Evolutionary conservation across 495 filamentous ascomycete species (phyloP).

Genomic region (Podospora pseudocomata): DNA sequence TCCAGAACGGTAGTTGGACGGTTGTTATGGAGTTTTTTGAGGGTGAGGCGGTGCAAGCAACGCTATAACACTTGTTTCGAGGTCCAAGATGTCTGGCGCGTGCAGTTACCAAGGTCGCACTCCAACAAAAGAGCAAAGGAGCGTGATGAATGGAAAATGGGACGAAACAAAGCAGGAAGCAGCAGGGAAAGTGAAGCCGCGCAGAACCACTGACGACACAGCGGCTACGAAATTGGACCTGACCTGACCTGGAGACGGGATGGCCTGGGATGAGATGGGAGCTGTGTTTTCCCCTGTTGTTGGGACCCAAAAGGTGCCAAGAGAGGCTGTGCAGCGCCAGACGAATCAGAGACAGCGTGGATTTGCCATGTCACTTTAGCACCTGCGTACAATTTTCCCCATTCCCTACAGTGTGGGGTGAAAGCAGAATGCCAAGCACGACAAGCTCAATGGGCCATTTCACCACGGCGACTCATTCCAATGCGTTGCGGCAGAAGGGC

Average conservation of each 20-base stretch:
- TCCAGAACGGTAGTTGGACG: not conserved
- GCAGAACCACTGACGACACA: not conserved
- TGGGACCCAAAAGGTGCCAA: not conserved
- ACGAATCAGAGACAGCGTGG: constrained; percentile 8
- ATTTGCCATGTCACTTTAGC: constrained; percentile 8
- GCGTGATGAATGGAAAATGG: not conserved
- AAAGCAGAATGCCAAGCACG: too few species aligned
- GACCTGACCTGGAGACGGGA: not conserved
- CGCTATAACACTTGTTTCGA: not conserved
- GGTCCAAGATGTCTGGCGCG: not conserved
- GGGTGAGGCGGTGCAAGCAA: not conserved
- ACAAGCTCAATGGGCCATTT: not conserved
- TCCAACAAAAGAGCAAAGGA: not conserved
- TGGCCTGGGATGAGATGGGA: not conserved
- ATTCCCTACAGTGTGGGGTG: not conserved
- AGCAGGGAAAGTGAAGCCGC: constrained; percentile 3
- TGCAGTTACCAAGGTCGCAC: not conserved
- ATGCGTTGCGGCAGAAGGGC: not conserved
- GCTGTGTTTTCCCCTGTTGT: constrained; percentile 1
- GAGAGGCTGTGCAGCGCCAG: constrained; percentile 14
- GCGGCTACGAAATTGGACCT: not conserved
- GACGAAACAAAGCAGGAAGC: not conserved
- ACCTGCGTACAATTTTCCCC: not conserved
- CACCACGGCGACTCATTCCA: not conserved
- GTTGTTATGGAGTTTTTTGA: not conserved